phyloP scores from a whole-genome alignment of 257 asterid species.

The Solanum corneliomulleri region DNA sequence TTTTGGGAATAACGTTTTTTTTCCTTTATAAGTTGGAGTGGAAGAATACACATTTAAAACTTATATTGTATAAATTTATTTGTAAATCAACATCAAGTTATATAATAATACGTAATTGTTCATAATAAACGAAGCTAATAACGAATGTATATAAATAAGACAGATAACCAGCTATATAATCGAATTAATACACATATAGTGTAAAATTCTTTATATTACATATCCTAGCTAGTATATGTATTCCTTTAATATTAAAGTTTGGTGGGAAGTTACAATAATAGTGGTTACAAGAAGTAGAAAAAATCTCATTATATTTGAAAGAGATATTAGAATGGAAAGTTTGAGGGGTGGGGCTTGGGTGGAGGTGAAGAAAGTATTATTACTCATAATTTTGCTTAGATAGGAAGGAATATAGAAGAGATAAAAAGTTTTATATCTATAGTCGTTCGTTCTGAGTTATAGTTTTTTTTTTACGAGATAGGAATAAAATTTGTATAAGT shows the following conservation, averaged over 20 bases:
- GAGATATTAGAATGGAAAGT: not conserved
- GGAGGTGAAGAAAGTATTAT: not conserved
- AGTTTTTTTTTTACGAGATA: no score
- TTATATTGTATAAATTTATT: not conserved
- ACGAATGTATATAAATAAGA: not conserved
- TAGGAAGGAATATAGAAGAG: not conserved
- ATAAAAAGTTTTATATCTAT: no score
- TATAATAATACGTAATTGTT: not conserved
- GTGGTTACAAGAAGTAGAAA: not conserved
- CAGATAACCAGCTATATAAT: no score
- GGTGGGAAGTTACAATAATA: slow-evolving; percentile 9
- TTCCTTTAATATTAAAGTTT: not conserved
- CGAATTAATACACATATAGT: no score
- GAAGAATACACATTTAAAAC: not conserved
- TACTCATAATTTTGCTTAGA: not conserved
- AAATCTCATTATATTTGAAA: not conserved
- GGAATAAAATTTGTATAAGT: no score
- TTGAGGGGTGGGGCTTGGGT: not conserved
- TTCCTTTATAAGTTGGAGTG: not conserved
- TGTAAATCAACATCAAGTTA: not conserved
- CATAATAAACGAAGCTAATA: not conserved
- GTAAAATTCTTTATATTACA: no score
- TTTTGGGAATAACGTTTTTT: not conserved
- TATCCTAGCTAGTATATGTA: not conserved
- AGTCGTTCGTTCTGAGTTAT: no score